Evolutionary conservation across 352 stramenopile species (phyloP).

Genomic region (Globisporangium nodosum): DNA sequence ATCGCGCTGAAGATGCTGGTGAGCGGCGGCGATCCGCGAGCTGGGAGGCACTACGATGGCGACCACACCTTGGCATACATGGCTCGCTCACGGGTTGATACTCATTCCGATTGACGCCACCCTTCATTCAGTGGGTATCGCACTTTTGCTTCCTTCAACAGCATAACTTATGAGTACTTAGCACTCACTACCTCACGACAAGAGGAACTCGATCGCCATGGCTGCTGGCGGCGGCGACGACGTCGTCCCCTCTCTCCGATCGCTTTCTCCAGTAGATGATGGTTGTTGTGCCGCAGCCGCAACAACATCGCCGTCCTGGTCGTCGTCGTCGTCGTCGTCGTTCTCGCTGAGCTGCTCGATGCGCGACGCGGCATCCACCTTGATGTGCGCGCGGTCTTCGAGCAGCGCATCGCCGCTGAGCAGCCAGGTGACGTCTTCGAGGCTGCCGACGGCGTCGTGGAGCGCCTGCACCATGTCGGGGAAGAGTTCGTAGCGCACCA

Average conservation of each 20-base stretch:
- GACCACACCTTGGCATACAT: too few species aligned
- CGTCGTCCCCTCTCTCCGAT: too few species aligned
- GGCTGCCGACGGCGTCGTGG: slow-evolving; percentile 19
- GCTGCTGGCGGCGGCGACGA: slow-evolving; percentile 1
- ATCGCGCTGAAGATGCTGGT: too few species aligned
- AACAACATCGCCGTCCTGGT: background rate
- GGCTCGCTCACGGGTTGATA: too few species aligned
- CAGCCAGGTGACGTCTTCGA: slow-evolving; percentile 21
- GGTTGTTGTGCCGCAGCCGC: too few species aligned
- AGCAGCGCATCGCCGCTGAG: slow-evolving; percentile 14
- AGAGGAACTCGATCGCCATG: slow-evolving; percentile 13
- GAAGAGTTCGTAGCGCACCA: slow-evolving; percentile 15
- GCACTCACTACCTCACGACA: slow-evolving; percentile 2
- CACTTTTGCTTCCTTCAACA: background rate
- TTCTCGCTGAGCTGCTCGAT: background rate
- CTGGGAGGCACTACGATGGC: too few species aligned
- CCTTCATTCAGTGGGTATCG: too few species aligned
- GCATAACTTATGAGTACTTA: too few species aligned
- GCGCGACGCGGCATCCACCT: background rate
- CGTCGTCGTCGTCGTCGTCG: background rate
- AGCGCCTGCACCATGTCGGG: slow-evolving; percentile 25
- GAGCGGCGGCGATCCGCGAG: too few species aligned
- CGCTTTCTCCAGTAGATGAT: background rate
- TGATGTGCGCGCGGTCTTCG: slow-evolving; percentile 4
- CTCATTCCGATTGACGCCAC: too few species aligned